phyloP scores from a whole-genome alignment of 495 filamentous ascomycete species.

The Penicillium pulvis region DNA sequence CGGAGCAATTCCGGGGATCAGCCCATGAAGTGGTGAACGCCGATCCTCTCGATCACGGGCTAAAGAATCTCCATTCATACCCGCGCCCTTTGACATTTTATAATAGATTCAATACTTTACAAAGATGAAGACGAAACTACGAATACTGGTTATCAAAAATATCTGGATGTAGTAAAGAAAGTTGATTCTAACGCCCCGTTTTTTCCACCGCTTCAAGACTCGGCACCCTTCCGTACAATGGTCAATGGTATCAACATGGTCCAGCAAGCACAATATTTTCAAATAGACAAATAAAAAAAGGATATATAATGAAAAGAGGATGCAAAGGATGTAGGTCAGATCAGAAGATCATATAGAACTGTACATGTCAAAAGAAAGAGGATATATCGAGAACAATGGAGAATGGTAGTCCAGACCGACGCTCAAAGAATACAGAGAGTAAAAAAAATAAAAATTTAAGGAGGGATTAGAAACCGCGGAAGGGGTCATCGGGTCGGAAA shows the following conservation, averaged over 20 bases:
- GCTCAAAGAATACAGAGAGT: slow-evolving; percentile 4
- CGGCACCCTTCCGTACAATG: slow-evolving; percentile 22
- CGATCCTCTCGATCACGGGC: neutral
- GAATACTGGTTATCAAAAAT: neutral
- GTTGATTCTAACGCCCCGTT: slow-evolving; percentile 18
- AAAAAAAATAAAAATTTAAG: neutral
- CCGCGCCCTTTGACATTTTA: neutral
- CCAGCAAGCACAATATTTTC: slow-evolving; percentile 1
- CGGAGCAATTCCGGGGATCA: neutral
- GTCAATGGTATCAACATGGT: slow-evolving; percentile 33
- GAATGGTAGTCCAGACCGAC: slow-evolving; percentile 5
- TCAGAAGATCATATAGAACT: slow-evolving; percentile 12
- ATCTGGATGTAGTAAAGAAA: slow-evolving; percentile 1
- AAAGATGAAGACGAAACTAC: neutral
- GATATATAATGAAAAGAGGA: neutral
- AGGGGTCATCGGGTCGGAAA: slow-evolving; percentile 42
- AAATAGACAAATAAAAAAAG: slow-evolving; percentile 8
- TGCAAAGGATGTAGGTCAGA: slow-evolving; percentile 13
- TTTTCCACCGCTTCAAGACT: slow-evolving; percentile 13
- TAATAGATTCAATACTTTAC: neutral
- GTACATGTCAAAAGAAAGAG: slow-evolving; percentile 12
- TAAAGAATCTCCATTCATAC: slow-evolving; percentile 9
- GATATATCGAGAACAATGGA: slow-evolving; percentile 7
- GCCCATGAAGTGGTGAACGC: neutral
- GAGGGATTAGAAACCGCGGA: slow-evolving; percentile 39